phyloP scores from a whole-genome alignment of 768 basidiomycete genomes.

The Dentipellis fragilis region DNA sequence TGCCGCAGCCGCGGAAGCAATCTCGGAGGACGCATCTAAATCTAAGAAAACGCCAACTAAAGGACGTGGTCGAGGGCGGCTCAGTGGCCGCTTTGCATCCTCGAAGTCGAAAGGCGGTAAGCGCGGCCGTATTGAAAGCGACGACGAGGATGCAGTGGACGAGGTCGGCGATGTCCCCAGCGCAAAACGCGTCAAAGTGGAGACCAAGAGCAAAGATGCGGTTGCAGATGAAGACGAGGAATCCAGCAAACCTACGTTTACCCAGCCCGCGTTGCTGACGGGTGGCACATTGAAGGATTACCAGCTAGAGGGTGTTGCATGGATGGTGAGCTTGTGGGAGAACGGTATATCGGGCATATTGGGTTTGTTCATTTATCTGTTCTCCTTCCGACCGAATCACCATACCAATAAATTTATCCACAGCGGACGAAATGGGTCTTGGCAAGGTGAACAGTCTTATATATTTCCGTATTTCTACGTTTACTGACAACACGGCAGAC shows the following conservation, averaged over 20 bases:
- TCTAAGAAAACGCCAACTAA: conserved; percentile 1
- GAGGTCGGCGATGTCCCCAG: conserved; percentile 11
- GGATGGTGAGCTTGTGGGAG: conserved; percentile 85
- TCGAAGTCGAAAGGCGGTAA: conserved; percentile 3
- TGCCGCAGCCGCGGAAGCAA: conserved; percentile 4
- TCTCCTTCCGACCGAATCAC: not conserved
- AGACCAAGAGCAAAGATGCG: not conserved
- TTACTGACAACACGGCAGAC: conserved; percentile 41
- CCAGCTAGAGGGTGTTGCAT: conserved; percentile 89
- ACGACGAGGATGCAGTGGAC: conserved; percentile 12
- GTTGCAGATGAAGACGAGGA: not conserved
- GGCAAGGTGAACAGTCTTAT: conserved; percentile 46
- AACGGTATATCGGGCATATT: conserved; percentile 79
- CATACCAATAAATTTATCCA: conserved; percentile 5
- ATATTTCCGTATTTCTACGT: conserved; percentile 1
- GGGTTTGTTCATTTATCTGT: conserved; percentile 29
- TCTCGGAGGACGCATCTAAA: conserved; percentile 10
- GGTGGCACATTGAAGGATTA: conserved; percentile 83
- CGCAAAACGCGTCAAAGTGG: conserved; percentile 17
- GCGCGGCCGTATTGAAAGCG: conserved; percentile 4
- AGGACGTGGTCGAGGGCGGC: conserved; percentile 8
- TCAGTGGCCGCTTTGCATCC: not conserved
- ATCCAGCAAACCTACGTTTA: conserved; percentile 24
- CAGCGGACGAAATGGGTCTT: conserved; percentile 93
- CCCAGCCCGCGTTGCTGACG: conserved; percentile 73